These are phyloP conservation scores for Colletotrichum horii DNA, from an alignment of 2,329 filamentous ascomycete species.

Conservation along the genomic window DNA sequence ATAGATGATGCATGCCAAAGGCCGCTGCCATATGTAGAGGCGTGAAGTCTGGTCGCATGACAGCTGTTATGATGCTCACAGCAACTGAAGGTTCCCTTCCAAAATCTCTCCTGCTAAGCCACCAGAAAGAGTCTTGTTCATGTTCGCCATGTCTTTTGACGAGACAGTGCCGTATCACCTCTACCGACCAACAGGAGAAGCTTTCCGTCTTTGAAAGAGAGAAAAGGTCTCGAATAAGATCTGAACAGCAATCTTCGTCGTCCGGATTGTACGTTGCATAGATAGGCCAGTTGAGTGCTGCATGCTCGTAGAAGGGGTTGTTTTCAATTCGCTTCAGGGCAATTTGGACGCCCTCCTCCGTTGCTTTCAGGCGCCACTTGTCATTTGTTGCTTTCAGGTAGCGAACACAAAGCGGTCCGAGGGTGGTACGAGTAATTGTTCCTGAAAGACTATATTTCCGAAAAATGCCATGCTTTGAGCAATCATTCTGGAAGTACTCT, in stretches of 20 bases:
- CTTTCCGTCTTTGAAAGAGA: background rate
- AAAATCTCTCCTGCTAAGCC: too few relatives aligned
- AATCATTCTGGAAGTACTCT: background rate
- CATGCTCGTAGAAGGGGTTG: background rate
- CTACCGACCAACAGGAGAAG: background rate
- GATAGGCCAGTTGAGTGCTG: background rate
- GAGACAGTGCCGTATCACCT: background rate
- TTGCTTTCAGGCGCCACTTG: too few relatives aligned
- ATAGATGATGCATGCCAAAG: background rate
- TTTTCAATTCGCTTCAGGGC: background rate
- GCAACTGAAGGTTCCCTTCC: background rate
- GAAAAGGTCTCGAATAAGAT: background rate
- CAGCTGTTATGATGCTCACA: background rate
- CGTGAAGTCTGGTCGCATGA: background rate
- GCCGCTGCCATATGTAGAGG: background rate
- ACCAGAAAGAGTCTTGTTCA: too few relatives aligned
- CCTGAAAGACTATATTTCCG: background rate
- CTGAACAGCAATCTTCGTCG: too few relatives aligned
- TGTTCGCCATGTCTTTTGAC: background rate
- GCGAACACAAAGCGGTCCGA: background rate
- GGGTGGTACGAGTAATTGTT: background rate
- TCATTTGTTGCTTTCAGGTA: background rate
- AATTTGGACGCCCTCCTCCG: too few relatives aligned
- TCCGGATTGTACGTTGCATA: background rate
- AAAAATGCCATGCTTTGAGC: background rate